Percentiles rank a stretch among this genome's conserved stretches.
Conservation (phyloP, 2,329 filamentous ascomycete genomes). For the Lasiodiplodia hormozganensis region DNA sequence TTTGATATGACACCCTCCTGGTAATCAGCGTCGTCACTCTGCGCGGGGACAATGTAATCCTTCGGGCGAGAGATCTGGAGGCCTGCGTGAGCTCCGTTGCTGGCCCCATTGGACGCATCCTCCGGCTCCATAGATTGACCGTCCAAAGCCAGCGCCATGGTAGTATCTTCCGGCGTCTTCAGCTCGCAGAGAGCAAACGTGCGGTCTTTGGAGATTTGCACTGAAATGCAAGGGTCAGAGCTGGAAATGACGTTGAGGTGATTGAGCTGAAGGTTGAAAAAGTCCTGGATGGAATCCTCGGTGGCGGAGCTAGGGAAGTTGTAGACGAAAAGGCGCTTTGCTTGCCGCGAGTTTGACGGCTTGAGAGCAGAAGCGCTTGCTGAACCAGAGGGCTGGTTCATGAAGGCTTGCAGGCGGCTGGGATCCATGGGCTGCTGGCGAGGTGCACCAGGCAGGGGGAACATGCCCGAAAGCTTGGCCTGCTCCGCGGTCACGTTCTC, state of each 20-base stretch:
- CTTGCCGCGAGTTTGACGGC: slow-evolving; percentile 90
- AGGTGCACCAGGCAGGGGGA: slow-evolving; percentile 93
- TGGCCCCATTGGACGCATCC: slow-evolving; percentile 60
- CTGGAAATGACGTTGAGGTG: slow-evolving; percentile 90
- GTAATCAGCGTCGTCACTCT: slow-evolving; percentile 74
- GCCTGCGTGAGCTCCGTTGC: slow-evolving; percentile 62
- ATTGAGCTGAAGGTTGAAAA: slow-evolving; percentile 97
- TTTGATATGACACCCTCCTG: slow-evolving; percentile 79
- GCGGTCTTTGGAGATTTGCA: slow-evolving; percentile 79
- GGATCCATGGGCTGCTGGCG: slow-evolving; percentile 96
- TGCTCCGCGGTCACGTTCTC: slow-evolving; percentile 98
- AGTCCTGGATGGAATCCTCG: slow-evolving; percentile 77
- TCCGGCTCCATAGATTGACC: slow-evolving; percentile 86
- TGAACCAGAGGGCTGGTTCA: slow-evolving; percentile 82
- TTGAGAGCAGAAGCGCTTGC: slow-evolving; percentile 80
- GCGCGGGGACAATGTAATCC: slow-evolving; percentile 92
- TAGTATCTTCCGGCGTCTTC: slow-evolving; percentile 84
- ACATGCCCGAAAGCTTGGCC: slow-evolving; percentile 98
- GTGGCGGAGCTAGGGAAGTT: slow-evolving; percentile 77
- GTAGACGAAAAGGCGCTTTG: slow-evolving; percentile 87
- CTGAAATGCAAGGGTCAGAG: slow-evolving; percentile 82
- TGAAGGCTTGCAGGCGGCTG: slow-evolving; percentile 90
- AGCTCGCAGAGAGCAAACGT: slow-evolving; percentile 91
- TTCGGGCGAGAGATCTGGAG: slow-evolving; percentile 86
- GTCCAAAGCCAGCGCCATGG: slow-evolving; percentile 87